Evolutionary conservation across 1,284 basidiomycete species (phyloP), one percentile per base, ranked within the genome.

Genomic region (Ustilago cynodontis): DNA sequence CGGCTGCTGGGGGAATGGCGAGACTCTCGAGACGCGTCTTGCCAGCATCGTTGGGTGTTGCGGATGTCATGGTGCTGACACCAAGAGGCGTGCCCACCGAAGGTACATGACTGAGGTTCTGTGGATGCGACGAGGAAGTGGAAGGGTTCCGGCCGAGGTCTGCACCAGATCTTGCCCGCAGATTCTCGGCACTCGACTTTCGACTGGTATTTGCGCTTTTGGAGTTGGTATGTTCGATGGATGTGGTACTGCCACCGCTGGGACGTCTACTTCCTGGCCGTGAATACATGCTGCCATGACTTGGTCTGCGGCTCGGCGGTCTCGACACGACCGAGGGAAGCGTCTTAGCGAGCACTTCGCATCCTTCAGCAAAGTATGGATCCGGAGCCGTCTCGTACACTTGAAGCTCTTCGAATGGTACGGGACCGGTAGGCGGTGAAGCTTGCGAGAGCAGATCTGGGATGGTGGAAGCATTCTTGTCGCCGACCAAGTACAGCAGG

Each of bases 371-470:
- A 52, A 85, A 80, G 47, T 68, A 26, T 1, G 72, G 55, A 59
- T 83, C 77, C 4, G 71, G 68, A 16, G 69, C 55, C 6, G 82
- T 84, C 55, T 77, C 77, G 67, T 85, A 85, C 20, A 85, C 83
- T 16, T 75, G 70, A 13, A 82, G 64, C 43, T 75, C 67, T 47
- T 84, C 77, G 10, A 76, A 59, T 1, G 70, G 72, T 31, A 82
- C 65, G 5, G 74, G 77, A 2, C 73, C 78, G 1, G 43, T 53
- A 4, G 71, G 68, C 5, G 68, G 65, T 8, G 55, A 29, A 1
- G 68, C 64, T 33, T 65, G 58, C 7, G 65, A 64, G 4, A 85
- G 71, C 41, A 78, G 67, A 26, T 81, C 71, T 18, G 71, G 75
- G 9, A 85, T 68, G 7, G 73, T 73, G 22, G 73, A 63, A 1